Percentiles rank a stretch among this genome's conserved stretches.
These are phyloP conservation scores for Candida berthetii DNA, from an alignment of 805 yeast genomes.

Conservation along the genomic window DNA sequence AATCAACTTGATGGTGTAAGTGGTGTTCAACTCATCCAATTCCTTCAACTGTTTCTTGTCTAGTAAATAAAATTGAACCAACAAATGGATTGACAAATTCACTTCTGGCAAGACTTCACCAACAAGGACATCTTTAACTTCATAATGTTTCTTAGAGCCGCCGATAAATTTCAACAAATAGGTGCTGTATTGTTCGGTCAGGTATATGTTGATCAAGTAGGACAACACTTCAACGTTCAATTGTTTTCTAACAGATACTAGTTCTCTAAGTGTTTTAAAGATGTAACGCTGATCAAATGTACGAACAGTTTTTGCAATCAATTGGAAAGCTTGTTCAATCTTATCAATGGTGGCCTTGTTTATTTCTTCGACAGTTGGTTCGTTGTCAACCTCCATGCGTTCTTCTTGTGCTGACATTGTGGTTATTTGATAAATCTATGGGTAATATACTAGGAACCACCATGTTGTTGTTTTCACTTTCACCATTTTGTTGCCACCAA, in stretches of 20 bases:
- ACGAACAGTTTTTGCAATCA: constrained; percentile 49
- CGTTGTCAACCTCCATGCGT: constrained; percentile 18
- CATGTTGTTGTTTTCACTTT: background rate
- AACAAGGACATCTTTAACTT: constrained; percentile 13
- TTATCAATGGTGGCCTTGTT: constrained; percentile 24
- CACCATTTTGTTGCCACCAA: background rate
- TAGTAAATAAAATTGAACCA: constrained; percentile 71
- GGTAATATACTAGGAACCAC: too few relatives aligned
- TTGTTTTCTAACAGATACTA: constrained; percentile 66
- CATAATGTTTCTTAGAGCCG: constrained; percentile 29
- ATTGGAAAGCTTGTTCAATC: constrained; percentile 24
- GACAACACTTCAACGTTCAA: constrained; percentile 50
- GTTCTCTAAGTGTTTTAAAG: constrained; percentile 77
- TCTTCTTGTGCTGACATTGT: background rate
- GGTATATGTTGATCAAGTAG: constrained; percentile 52
- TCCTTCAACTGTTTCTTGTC: constrained; percentile 48
- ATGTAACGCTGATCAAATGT: constrained; percentile 84
- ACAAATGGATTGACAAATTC: constrained; percentile 71
- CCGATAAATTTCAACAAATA: constrained; percentile 35
- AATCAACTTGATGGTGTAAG: constrained; percentile 40
- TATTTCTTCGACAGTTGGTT: constrained; percentile 21
- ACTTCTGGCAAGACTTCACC: constrained; percentile 64
- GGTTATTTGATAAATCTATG: background rate
- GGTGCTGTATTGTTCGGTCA: constrained; percentile 31
- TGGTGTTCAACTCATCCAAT: constrained; percentile 47